phyloP scores from a whole-genome alignment of 2,329 filamentous ascomycete species.

The Cercospora nicotianae region DNA sequence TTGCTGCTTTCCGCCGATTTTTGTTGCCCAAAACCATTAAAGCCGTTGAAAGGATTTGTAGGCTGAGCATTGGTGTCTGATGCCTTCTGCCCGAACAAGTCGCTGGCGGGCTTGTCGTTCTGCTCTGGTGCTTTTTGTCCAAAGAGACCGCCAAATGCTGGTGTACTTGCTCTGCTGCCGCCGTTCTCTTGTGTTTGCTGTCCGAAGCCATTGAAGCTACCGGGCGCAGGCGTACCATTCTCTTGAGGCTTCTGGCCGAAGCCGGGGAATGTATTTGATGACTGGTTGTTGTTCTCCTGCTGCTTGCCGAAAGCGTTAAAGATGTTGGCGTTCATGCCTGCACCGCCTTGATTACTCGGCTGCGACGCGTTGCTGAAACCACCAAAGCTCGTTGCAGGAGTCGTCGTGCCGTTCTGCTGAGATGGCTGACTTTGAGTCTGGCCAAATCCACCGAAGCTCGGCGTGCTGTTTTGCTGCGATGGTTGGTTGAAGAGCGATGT shows the following conservation, averaged over 20 bases:
- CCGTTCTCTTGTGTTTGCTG: constrained; percentile 15
- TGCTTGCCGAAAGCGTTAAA: constrained; percentile 5
- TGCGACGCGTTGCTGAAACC: constrained; percentile 23
- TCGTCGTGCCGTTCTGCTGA: constrained; percentile 24
- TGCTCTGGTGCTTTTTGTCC: constrained; percentile 19
- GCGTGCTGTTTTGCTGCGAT: constrained; percentile 20
- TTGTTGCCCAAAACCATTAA: constrained; percentile 14
- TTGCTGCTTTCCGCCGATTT: constrained; percentile 15
- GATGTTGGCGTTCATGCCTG: constrained; percentile 9
- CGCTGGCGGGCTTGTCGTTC: constrained; percentile 4
- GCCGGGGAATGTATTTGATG: constrained; percentile 12
- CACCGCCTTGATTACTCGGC: constrained; percentile 17
- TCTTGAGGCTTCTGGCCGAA: constrained; percentile 24
- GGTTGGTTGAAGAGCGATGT: constrained; percentile 23
- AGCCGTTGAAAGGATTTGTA: not conserved
- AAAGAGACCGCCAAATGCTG: constrained; percentile 16
- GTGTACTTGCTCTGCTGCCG: constrained; percentile 16
- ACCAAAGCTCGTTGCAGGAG: constrained; percentile 23
- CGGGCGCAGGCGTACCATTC: constrained; percentile 13
- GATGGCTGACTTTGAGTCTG: constrained; percentile 15
- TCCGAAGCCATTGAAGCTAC: constrained; percentile 9
- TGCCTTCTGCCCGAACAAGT: constrained; percentile 6
- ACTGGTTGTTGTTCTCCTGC: constrained; percentile 12
- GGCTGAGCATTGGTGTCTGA: constrained; percentile 9
- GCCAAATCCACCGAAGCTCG: constrained; percentile 22